A percentile compares a stretch with the other conserved stretches of the same genome.
These are phyloP conservation scores for Strobilomyces echinocephalus DNA, from an alignment of 768 basidiomycete species.

Conservation along the genomic window DNA sequence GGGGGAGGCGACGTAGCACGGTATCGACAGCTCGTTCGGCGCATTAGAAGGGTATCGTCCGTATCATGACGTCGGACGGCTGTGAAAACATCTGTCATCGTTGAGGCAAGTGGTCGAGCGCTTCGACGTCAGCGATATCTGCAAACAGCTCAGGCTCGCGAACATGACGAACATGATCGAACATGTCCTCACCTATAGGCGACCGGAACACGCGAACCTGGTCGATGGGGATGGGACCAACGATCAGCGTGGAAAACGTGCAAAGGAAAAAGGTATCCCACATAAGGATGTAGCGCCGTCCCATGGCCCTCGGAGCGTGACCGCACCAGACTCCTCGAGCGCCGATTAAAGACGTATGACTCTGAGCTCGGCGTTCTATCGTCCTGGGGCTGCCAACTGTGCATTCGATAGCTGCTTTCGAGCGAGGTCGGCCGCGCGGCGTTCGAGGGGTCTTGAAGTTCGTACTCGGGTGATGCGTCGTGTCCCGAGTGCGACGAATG, in stretches of 20 bases:
- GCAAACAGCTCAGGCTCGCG: conserved; percentile 2
- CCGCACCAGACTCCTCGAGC: conserved; percentile 26
- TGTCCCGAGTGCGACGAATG: conserved; percentile 23
- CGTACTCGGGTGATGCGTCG: conserved; percentile 38
- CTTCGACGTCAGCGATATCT: conserved; percentile 30
- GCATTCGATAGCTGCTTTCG: conserved; percentile 25
- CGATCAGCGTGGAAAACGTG: conserved; percentile 7
- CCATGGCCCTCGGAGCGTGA: conserved; percentile 28
- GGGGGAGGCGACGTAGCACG: background rate
- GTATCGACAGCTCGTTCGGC: background rate
- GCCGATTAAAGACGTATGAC: conserved; percentile 27
- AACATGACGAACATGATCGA: background rate
- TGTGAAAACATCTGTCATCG: conserved; percentile 14
- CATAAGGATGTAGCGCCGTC: conserved; percentile 27
- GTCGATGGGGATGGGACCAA: background rate
- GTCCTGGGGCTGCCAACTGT: conserved; percentile 17
- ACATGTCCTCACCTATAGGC: conserved; percentile 26
- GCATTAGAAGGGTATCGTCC: conserved; percentile 1
- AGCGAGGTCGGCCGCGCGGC: conserved; percentile 11
- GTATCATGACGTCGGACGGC: background rate
- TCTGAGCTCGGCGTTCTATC: conserved; percentile 13
- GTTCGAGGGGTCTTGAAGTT: conserved; percentile 30
- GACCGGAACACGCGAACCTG: conserved; percentile 30
- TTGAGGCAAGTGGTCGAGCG: conserved; percentile 15
- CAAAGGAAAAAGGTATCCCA: conserved; percentile 10